These are phyloP conservation scores for Fraxinus albicans DNA, from an alignment of 305 asterid genomes.

Conservation along the genomic window DNA sequence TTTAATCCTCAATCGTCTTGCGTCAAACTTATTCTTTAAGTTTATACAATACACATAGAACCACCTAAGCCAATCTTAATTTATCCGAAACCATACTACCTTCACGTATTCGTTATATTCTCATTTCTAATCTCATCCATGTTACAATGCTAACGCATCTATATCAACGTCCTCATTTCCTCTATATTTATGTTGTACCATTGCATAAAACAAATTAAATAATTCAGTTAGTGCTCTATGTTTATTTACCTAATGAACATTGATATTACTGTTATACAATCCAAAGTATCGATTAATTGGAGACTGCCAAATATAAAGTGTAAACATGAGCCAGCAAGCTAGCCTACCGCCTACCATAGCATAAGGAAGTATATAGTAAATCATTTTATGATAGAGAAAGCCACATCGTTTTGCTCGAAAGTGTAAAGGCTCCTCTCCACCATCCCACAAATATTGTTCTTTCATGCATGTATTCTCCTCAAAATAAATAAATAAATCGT, in stretches of 20 bases:
- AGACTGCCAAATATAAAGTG: neutral
- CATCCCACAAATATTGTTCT: constrained; percentile 20
- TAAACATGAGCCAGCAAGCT: neutral
- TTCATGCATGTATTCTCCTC: constrained; percentile 31
- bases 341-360: constrained; percentile 1
- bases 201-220: neutral
- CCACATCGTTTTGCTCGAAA: constrained; percentile 60
- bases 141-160: neutral
- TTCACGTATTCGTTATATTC: neutral
- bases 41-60: neutral
- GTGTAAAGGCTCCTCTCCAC: constrained; percentile 45
- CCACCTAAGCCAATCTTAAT: neutral
- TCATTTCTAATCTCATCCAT: neutral
- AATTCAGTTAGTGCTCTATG: neutral
- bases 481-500: constrained; percentile 7
- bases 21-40: neutral
- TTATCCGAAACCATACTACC: neutral
- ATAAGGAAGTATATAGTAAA: neutral
- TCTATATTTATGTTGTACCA: neutral
- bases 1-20: neutral
- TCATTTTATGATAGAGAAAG: constrained; percentile 37
- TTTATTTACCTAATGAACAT: neutral
- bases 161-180: neutral
- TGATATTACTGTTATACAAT: neutral
- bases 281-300: neutral